These are phyloP conservation scores for Postia placenta DNA, from an alignment of 768 basidiomycete genomes.

Conservation along the genomic window DNA sequence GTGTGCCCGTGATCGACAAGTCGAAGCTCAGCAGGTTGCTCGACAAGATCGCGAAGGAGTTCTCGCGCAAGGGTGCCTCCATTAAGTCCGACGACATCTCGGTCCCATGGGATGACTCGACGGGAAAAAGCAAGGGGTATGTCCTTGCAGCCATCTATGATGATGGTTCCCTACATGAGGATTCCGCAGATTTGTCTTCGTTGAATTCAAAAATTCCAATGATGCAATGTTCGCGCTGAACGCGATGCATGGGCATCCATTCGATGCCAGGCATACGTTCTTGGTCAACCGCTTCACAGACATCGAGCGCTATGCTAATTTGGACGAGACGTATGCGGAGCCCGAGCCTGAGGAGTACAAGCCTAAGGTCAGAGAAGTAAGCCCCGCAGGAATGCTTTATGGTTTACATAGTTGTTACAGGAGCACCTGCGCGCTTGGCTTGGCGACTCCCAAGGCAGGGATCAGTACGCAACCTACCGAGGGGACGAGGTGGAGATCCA, in stretches of 20 bases:
- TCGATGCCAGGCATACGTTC: slow-evolving; percentile 85
- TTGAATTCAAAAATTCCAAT: slow-evolving; percentile 68
- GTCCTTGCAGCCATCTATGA: slow-evolving; percentile 13
- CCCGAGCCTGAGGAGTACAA: slow-evolving; percentile 68
- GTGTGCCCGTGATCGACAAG: slow-evolving; percentile 84
- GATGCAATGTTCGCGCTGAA: slow-evolving; percentile 65
- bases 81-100: slow-evolving; percentile 74
- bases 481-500: slow-evolving; percentile 86
- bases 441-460: slow-evolving; percentile 85
- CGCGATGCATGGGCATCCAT: slow-evolving; percentile 70
- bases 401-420: slow-evolving; percentile 31
- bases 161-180: neutral
- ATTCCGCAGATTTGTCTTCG: slow-evolving; percentile 64
- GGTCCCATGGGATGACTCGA: slow-evolving; percentile 82
- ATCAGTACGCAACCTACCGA: slow-evolving; percentile 93
- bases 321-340: slow-evolving; percentile 77
- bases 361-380: slow-evolving; percentile 48
- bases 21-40: slow-evolving; percentile 79
- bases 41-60: slow-evolving; percentile 77
- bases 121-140: slow-evolving; percentile 90
- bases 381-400: neutral
- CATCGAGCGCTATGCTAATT: slow-evolving; percentile 71
- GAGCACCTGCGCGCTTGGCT: slow-evolving; percentile 97
- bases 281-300: slow-evolving; percentile 84
- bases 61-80: slow-evolving; percentile 71